These are phyloP conservation scores for Mychonastes homosphaera DNA, from an alignment of 139 green algal species.

Conservation along the genomic window DNA sequence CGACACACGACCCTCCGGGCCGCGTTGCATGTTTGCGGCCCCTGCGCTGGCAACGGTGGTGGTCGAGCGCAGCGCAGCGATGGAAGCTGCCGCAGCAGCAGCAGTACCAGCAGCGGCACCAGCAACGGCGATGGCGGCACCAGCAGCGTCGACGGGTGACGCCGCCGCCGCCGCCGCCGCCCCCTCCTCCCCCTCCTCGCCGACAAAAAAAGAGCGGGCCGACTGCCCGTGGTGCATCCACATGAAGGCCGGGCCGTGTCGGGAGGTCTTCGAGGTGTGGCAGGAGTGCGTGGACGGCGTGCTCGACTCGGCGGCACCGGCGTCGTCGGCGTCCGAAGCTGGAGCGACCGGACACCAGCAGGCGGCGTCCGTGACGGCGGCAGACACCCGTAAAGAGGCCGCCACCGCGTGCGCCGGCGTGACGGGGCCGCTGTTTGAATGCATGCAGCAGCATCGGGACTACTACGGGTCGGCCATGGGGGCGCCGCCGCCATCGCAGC, in stretches of 20 bases:
- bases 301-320: too few relatives aligned
- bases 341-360: too few relatives aligned
- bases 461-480: constrained; percentile 11
- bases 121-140: not conserved
- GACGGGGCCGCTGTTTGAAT: constrained; percentile 16
- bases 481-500: too few relatives aligned
- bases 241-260: constrained; percentile 17
- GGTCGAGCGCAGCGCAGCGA: too few relatives aligned
- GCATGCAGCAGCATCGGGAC: constrained; percentile 11
- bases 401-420: constrained; percentile 7
- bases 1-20: not conserved
- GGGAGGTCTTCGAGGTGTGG: constrained; percentile 19
- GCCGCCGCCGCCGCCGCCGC: not conserved
- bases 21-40: not conserved
- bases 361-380: not conserved
- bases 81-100: not conserved
- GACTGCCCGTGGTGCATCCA: constrained; percentile 22
- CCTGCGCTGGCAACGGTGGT: not conserved
- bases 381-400: not conserved
- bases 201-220: not conserved
- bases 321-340: too few relatives aligned
- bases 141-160: not conserved
- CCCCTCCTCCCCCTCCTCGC: not conserved
- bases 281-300: constrained; percentile 17
- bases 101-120: not conserved